Evolutionary conservation across 768 basidiomycete species (phyloP).

Genomic region (Lactarius hengduanensis): DNA sequence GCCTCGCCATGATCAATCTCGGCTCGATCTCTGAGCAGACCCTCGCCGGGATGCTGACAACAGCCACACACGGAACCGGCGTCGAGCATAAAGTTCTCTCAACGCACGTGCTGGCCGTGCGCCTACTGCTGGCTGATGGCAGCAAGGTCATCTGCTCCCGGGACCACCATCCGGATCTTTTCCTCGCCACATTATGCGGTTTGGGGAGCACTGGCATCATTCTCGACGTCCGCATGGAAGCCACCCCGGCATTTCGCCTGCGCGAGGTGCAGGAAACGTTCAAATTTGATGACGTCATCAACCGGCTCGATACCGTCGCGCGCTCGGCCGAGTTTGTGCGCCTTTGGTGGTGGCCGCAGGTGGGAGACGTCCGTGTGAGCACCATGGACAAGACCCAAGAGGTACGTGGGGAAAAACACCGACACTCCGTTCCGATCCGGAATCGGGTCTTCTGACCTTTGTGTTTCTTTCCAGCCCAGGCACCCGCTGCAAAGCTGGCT

Average conservation of each 20-base stretch:
- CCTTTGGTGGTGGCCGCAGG: constrained; percentile 93
- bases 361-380: constrained; percentile 67
- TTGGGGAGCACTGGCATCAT: constrained; percentile 90
- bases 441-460: constrained; percentile 18
- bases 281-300: constrained; percentile 61
- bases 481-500: constrained; percentile 58
- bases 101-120: constrained; percentile 71
- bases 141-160: constrained; percentile 65
- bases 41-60: constrained; percentile 87
- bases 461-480: constrained; percentile 45
- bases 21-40: constrained; percentile 98
- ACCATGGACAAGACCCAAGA: constrained; percentile 72
- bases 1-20: constrained; percentile 86
- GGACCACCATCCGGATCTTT: constrained; percentile 65
- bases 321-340: constrained; percentile 82
- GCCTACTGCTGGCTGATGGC: constrained; percentile 76
- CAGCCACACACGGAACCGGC: constrained; percentile 94
- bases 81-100: constrained; percentile 77
- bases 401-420: constrained; percentile 47
- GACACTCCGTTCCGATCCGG: constrained; percentile 13
- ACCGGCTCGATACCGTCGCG: constrained; percentile 54
- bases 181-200: constrained; percentile 87
- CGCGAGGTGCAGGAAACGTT: constrained; percentile 65
- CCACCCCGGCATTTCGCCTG: constrained; percentile 80
- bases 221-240: constrained; percentile 68